Evolutionary conservation across 1,284 basidiomycete species (phyloP), one percentile per base, ranked within the genome.

Genomic region (Ustilago vetiveriae): DNA sequence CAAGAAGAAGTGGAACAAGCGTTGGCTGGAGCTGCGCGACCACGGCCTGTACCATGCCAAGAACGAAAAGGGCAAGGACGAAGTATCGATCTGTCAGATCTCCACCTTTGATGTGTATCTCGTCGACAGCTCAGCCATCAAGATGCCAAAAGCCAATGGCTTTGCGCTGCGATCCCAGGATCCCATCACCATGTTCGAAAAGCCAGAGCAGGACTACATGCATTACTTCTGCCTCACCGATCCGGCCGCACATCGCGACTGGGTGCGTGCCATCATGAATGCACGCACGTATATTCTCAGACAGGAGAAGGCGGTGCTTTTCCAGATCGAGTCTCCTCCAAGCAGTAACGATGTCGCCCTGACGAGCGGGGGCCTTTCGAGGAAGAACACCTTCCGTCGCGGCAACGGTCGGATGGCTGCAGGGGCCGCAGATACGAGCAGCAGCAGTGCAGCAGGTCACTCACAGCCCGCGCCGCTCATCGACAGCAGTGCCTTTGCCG

Each of bases 1-100:
- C 22, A 72, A 71, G 48, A 67, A 69, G 40, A 79, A 77, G 52
- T 81, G 79, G 76, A 69, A 47, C 46, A 76, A 75, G 46, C 63
- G 76, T 6, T 82, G 80, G 80, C 62, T 82, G 30, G 80, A 82
- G 60, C 56, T 82, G 43, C 72, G 79, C 6, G 80, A 82, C 24
- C 76, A 82, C 22, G 56, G 52, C 11, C 63, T 82, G 6, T 82
- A 57, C 42, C 70, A 75, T 27, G 79, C 79, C 24, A 79, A 79
- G 62, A 73, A 72, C 23, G 79, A 80, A 22, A 81, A 75, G 57
- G 78, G 79, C 51, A 80, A 79, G 51, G 74, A 80, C 37, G 78
- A 78, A 44, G 59, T 33, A 22, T 38, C 60, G 32, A 62, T 81
- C 35, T 79, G 76, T 38, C 55, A 74, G 30, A 66, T 82, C 50